Evolutionary conservation across 2,329 filamentous ascomycete species (phyloP).

Genomic region (Fusarium sp.): DNA sequence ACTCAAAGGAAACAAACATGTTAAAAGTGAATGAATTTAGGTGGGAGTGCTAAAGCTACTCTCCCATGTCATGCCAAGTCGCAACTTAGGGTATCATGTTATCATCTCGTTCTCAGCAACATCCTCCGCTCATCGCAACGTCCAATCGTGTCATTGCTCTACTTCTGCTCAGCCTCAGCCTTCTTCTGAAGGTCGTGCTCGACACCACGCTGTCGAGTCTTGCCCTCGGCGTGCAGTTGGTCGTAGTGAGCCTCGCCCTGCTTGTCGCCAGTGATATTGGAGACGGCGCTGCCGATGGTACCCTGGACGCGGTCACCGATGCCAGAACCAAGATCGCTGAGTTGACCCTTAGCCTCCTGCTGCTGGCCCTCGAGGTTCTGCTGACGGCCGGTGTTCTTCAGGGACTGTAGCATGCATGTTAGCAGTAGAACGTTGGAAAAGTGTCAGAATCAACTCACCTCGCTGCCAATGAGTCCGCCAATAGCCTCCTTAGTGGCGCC

Average conservation of each 20-base stretch:
- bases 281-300: constrained; percentile 74
- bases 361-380: constrained; percentile 85
- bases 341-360: constrained; percentile 85
- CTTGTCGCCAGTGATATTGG: constrained; percentile 78
- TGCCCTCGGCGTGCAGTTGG: constrained; percentile 80
- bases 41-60: constrained; percentile 3
- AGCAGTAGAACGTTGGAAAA: constrained; percentile 2
- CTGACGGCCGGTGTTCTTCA: constrained; percentile 78
- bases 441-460: constrained; percentile 56
- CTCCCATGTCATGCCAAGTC: constrained; percentile 19
- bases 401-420: constrained; percentile 52
- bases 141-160: neutral
- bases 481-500: constrained; percentile 85
- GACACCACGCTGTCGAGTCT: constrained; percentile 84
- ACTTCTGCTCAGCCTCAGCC: constrained; percentile 57
- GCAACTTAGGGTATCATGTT: constrained; percentile 34
- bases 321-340: constrained; percentile 77
- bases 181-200: constrained; percentile 85
- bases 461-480: constrained; percentile 79
- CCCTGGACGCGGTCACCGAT: constrained; percentile 75
- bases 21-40: neutral
- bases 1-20: neutral
- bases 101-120: constrained; percentile 18
- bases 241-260: constrained; percentile 73
- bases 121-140: constrained; percentile 1